Percentiles rank a stretch among this genome's conserved stretches.
Conservation (phyloP, 306 rosid genomes). For the Casuarina equisetifolia region DNA sequence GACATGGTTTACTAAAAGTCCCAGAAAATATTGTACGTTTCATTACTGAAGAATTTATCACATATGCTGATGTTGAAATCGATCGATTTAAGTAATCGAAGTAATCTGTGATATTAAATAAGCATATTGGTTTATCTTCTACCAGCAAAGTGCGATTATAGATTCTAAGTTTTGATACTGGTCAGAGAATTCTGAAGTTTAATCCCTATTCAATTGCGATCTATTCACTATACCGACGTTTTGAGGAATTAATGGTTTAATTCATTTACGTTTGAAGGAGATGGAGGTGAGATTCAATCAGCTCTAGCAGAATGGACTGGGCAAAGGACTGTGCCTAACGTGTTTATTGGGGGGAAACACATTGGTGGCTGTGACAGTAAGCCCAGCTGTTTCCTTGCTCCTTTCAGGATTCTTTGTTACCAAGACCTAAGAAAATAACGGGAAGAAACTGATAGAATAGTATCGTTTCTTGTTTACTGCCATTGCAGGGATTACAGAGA, state of each 20-base stretch:
- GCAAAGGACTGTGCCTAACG: slow-evolving; percentile 61
- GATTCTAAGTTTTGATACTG: not conserved
- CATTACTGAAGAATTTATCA: not conserved
- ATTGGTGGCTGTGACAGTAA: slow-evolving; percentile 53
- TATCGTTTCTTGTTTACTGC: not conserved
- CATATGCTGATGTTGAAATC: not conserved
- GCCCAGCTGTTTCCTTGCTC: slow-evolving; percentile 5
- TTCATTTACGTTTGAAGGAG: slow-evolving; percentile 35
- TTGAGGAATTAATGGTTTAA: slow-evolving; percentile 2
- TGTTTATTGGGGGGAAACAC: slow-evolving; percentile 70
- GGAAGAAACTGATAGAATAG: not conserved
- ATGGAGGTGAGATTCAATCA: slow-evolving; percentile 56
- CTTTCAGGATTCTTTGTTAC: not conserved
- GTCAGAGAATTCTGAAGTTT: not conserved
- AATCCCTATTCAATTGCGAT: not conserved
- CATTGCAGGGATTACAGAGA: slow-evolving; percentile 63
- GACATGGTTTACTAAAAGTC: not conserved
- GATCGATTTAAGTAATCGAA: no score
- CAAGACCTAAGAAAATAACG: not conserved
- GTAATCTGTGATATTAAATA: not conserved
- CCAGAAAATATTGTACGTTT: not conserved
- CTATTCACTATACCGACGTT: not conserved
- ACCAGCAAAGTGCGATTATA: not conserved
- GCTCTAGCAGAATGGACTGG: slow-evolving; percentile 65
- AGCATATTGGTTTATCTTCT: not conserved